Evolutionary conservation across 352 stramenopile species (phyloP).

Genomic region (Globisporangium mamillatum): DNA sequence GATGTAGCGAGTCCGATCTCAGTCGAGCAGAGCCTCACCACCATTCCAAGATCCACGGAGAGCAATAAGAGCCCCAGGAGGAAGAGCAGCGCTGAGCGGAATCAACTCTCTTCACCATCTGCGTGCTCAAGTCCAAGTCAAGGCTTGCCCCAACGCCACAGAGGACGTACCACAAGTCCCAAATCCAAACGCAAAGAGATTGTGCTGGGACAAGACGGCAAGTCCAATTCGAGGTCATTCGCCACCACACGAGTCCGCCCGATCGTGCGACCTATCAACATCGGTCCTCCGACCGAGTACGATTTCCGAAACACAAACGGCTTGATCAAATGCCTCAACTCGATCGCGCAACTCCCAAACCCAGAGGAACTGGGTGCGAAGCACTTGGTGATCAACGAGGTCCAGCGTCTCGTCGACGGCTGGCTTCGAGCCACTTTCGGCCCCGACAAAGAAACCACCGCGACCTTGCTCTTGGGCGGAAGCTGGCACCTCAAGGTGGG

Average conservation of each 20-base stretch:
- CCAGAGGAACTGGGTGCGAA: conserved; percentile 63
- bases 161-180: conserved; percentile 11
- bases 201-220: neutral
- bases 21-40: neutral
- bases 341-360: conserved; percentile 52
- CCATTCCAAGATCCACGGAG: neutral
- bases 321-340: conserved; percentile 78
- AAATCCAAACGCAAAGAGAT: conserved; percentile 5
- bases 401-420: conserved; percentile 65
- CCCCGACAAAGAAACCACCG: conserved; percentile 35
- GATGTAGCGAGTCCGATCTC: neutral
- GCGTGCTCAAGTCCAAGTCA: neutral
- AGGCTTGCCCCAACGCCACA: neutral
- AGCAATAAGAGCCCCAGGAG: conserved; percentile 14
- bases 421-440: conserved; percentile 59
- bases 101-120: neutral
- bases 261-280: conserved; percentile 54
- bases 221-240: conserved; percentile 2
- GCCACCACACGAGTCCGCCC: conserved; percentile 36
- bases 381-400: conserved; percentile 74
- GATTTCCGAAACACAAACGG: conserved; percentile 79
- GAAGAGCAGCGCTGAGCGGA: neutral
- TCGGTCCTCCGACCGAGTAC: conserved; percentile 63
- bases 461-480: conserved; percentile 67
- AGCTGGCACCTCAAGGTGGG: conserved; percentile 85